These are phyloP conservation scores for Carnegiea gigantea DNA, from an alignment of 179 eudicot species.

Conservation along the genomic window DNA sequence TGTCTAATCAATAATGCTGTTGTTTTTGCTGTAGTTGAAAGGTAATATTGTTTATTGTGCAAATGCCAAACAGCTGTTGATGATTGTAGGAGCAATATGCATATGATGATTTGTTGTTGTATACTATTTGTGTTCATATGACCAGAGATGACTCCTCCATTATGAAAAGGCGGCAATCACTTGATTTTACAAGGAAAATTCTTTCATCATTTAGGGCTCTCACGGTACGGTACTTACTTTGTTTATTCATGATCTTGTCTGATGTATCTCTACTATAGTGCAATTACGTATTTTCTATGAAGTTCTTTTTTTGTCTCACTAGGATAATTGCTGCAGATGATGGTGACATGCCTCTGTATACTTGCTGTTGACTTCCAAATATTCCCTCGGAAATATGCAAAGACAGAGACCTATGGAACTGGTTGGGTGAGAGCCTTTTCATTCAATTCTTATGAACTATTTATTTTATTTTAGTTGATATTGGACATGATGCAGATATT, in stretches of 20 bases:
- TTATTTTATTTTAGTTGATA: too few species aligned
- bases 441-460: constrained; percentile 10
- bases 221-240: constrained; percentile 42
- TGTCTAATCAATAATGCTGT: background rate
- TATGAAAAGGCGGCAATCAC: constrained; percentile 28
- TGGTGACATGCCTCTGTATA: constrained; percentile 75
- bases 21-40: constrained; percentile 24
- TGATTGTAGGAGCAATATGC: background rate
- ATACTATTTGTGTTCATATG: constrained; percentile 25
- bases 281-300: constrained; percentile 19
- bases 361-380: constrained; percentile 94
- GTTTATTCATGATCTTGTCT: constrained; percentile 7
- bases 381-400: constrained; percentile 91
- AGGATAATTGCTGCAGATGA: constrained; percentile 71
- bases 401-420: constrained; percentile 94
- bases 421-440: constrained; percentile 65
- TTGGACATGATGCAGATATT: background rate
- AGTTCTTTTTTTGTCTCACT: constrained; percentile 32
- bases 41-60: constrained; percentile 33
- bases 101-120: constrained; percentile 12
- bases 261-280: constrained; percentile 1
- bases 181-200: constrained; percentile 43
- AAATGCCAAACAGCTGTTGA: background rate
- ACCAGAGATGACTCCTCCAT: constrained; percentile 40
- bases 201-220: constrained; percentile 78